Percentiles rank a stretch among this genome's conserved stretches.
These are phyloP conservation scores for Vararia minispora DNA, from an alignment of 768 basidiomycete species.

Conservation along the genomic window DNA sequence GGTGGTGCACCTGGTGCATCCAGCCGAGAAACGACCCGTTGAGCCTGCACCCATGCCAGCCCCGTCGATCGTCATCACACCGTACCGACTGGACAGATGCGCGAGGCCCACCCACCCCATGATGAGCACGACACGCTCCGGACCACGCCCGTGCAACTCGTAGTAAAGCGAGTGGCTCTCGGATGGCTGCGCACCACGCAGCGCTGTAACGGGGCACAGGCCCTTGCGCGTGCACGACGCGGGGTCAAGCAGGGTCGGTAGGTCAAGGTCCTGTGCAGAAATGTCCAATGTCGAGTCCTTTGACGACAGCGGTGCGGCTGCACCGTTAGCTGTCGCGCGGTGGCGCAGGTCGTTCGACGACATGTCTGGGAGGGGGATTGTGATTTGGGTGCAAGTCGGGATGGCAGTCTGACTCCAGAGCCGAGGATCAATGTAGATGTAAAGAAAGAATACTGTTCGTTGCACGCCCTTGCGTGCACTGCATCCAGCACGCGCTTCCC, in stretches of 20 bases:
- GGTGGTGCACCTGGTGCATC: slow-evolving; percentile 53
- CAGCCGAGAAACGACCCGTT: slow-evolving; percentile 56
- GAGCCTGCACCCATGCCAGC: slow-evolving; percentile 26
- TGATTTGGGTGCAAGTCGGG: too few species aligned
- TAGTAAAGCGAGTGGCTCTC: slow-evolving; percentile 72
- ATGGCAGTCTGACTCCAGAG: too few species aligned
- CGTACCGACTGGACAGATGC: not conserved
- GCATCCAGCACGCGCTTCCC: too few species aligned
- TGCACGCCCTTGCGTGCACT: too few species aligned
- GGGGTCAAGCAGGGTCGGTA: slow-evolving; percentile 43
- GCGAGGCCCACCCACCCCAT: slow-evolving; percentile 44
- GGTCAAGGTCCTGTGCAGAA: too few species aligned
- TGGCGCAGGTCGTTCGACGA: too few species aligned
- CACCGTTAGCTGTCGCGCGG: too few species aligned
- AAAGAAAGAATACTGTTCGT: too few species aligned
- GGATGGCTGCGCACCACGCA: slow-evolving; percentile 32
- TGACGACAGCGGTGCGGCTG: too few species aligned
- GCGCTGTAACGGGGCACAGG: slow-evolving; percentile 58
- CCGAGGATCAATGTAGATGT: too few species aligned
- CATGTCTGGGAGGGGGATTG: too few species aligned
- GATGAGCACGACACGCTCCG: slow-evolving; percentile 59
- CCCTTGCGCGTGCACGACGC: slow-evolving; percentile 57
- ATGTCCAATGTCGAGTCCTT: too few species aligned
- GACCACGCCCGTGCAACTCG: slow-evolving; percentile 62
- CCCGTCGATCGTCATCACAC: not conserved